Evolutionary conservation across 331 rosid genomes (phyloP).

Genomic region (Spiraea crenata): DNA sequence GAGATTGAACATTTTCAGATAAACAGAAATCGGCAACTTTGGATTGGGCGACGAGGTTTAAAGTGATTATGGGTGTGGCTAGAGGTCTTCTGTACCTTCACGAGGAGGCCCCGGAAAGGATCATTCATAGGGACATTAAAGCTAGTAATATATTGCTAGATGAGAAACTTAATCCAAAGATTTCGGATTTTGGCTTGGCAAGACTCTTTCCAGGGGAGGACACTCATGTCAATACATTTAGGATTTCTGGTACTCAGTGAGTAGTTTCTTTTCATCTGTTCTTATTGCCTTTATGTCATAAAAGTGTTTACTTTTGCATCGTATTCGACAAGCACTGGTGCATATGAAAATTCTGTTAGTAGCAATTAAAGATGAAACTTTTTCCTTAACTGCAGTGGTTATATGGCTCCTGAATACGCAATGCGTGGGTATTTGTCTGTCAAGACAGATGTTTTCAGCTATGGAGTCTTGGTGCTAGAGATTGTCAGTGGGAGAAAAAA

Average conservation of each 20-base stretch:
- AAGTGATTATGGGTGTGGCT: slow-evolving; percentile 61
- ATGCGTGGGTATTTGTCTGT: slow-evolving; percentile 79
- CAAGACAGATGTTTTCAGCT: slow-evolving; percentile 90
- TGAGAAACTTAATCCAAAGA: slow-evolving; percentile 72
- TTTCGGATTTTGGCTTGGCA: slow-evolving; percentile 87
- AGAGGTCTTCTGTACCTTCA: slow-evolving; percentile 86
- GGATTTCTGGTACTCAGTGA: slow-evolving; percentile 91
- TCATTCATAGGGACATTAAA: slow-evolving; percentile 88
- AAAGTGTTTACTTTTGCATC: neutral
- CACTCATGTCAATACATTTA: slow-evolving; percentile 77
- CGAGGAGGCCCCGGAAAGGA: slow-evolving; percentile 82
- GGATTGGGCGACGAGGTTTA: slow-evolving; percentile 69
- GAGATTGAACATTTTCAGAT: slow-evolving; percentile 43
- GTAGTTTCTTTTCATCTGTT: slow-evolving; percentile 40
- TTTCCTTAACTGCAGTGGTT: slow-evolving; percentile 54
- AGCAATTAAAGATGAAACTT: neutral
- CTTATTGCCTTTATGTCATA: slow-evolving; percentile 9
- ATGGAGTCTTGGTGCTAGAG: slow-evolving; percentile 76
- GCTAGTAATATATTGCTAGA: slow-evolving; percentile 87
- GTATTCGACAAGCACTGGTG: neutral
- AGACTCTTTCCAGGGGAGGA: slow-evolving; percentile 93
- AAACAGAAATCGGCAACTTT: slow-evolving; percentile 48
- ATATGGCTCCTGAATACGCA: slow-evolving; percentile 95
- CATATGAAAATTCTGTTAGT: neutral
- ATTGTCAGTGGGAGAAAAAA: slow-evolving; percentile 85